Evolutionary conservation across 805 yeast species (phyloP), one percentile per base, ranked within the genome.

Genomic region (Teunomyces aglyptinius): DNA sequence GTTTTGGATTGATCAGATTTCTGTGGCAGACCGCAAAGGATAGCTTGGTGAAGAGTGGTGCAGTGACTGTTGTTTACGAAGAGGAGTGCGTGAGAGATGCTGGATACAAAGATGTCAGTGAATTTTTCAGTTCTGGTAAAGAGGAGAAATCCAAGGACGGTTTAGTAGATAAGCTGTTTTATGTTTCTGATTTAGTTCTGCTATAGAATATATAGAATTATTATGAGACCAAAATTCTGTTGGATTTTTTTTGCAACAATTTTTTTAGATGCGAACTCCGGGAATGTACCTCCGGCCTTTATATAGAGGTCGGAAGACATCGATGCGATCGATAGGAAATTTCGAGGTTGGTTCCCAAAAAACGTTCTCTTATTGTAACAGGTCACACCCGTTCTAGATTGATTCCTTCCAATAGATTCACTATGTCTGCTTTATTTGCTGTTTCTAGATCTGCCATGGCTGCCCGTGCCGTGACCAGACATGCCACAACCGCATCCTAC

Each of bases 11-110:
- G 39, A 75, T 86, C 6, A 69, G 99, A 43, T 94, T 85, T 58
- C 89, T 96, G 32, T 94, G 99, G 99, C 94, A 89, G 56, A 94
- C 99, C 0, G 82, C 96, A 1, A 82, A 80, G 53, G 95, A 89
- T 50, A 73, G 87, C 31, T 64, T 92, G 33, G 74, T 73, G 10
- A 78, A 74, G 34, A 70, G 75, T 38, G 76, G 76, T 0, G 82
- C 80, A 3, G 67, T 76, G 0, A 70, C 71, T 1, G 80, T 89
- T 45, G 75, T 77, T 15, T 89, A 92, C 83, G 81, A 77, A 44
- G 82, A 76, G 22, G 78, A 75, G 41, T 60, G 71, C 20, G 58
- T 60, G 12, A 57, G 53, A 29, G 71, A 68, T 19, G 55, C 56
- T 31, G 67, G 65, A 5, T 67, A 65, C 47, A 47, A 53, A 31